Percentiles rank a stretch among this genome's conserved stretches.
phyloP scores from a whole-genome alignment of 2,329 filamentous ascomycete species.

The Acarospora socialis region DNA sequence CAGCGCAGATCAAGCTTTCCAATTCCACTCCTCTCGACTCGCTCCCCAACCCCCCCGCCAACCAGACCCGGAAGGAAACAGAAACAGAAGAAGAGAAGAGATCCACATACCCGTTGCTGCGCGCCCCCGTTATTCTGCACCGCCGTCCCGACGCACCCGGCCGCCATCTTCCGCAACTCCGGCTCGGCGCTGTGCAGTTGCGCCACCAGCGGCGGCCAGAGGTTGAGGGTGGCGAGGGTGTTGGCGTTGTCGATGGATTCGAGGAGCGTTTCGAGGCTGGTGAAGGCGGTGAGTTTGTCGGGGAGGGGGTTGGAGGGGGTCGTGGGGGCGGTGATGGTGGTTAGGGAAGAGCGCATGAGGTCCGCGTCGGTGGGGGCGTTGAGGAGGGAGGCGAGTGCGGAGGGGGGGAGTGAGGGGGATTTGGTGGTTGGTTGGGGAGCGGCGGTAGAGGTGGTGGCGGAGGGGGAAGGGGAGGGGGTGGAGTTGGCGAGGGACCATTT shows the following conservation, averaged over 20 bases:
- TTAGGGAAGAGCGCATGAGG: constrained; percentile 76
- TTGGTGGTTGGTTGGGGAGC: constrained; percentile 19
- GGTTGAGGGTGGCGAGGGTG: constrained; percentile 62
- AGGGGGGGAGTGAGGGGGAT: constrained; percentile 22
- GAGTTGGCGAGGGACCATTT: constrained; percentile 64
- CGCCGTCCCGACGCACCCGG: constrained; percentile 88
- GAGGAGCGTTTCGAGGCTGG: constrained; percentile 88
- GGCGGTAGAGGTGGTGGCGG: constrained; percentile 19
- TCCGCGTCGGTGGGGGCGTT: constrained; percentile 83
- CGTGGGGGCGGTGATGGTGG: constrained; percentile 52
- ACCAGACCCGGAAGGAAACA: too few species aligned
- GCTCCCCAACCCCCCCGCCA: too few species aligned
- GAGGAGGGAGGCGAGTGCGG: constrained; percentile 59
- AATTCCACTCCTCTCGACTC: too few species aligned
- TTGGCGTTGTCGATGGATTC: constrained; percentile 95
- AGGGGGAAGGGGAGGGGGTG: constrained; percentile 22
- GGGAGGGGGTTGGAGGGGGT: constrained; percentile 54
- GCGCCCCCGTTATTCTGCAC: constrained; percentile 88
- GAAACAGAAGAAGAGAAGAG: constrained; percentile 8
- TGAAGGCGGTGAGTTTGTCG: constrained; percentile 70
- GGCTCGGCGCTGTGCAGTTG: constrained; percentile 53
- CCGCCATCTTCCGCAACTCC: constrained; percentile 69
- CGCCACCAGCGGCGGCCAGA: constrained; percentile 69
- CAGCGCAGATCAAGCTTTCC: constrained; percentile 16
- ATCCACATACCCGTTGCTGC: constrained; percentile 51